These are phyloP conservation scores for Phytophthora uliginosa DNA, from an alignment of 352 stramenopile species.

Conservation along the genomic window DNA sequence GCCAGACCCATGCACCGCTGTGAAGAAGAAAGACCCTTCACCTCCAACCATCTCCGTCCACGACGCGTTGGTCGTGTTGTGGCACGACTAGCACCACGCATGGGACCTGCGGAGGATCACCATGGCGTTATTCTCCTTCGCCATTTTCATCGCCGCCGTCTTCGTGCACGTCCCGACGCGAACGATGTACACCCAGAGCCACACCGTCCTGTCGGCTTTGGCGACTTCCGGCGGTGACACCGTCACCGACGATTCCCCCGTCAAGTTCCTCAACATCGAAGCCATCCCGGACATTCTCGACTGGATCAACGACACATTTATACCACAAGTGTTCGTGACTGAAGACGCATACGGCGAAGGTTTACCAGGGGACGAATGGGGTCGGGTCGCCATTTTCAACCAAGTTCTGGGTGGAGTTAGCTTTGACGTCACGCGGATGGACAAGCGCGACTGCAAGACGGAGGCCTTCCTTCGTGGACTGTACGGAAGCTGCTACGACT, in stretches of 20 bases:
- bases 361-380: conserved; percentile 33
- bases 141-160: conserved; percentile 45
- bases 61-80: conserved; percentile 38
- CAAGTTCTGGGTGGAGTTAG: conserved; percentile 45
- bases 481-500: conserved; percentile 49
- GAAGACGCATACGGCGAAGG: conserved; percentile 41
- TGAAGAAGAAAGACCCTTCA: neutral
- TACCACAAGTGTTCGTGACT: conserved; percentile 50
- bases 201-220: conserved; percentile 35
- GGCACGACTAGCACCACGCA: conserved; percentile 45
- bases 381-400: conserved; percentile 43
- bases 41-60: conserved; percentile 12
- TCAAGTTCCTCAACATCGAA: conserved; percentile 53
- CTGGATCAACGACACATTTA: conserved; percentile 53
- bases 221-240: conserved; percentile 50
- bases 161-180: conserved; percentile 48
- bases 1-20: neutral
- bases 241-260: conserved; percentile 39
- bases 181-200: conserved; percentile 33
- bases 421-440: conserved; percentile 29
- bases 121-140: conserved; percentile 40
- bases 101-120: conserved; percentile 36
- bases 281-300: conserved; percentile 40
- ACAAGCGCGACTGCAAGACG: conserved; percentile 18
- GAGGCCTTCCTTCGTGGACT: conserved; percentile 32